Conservation (phyloP, 768 basidiomycete species). For the Boletus vinaceobasis region DNA sequence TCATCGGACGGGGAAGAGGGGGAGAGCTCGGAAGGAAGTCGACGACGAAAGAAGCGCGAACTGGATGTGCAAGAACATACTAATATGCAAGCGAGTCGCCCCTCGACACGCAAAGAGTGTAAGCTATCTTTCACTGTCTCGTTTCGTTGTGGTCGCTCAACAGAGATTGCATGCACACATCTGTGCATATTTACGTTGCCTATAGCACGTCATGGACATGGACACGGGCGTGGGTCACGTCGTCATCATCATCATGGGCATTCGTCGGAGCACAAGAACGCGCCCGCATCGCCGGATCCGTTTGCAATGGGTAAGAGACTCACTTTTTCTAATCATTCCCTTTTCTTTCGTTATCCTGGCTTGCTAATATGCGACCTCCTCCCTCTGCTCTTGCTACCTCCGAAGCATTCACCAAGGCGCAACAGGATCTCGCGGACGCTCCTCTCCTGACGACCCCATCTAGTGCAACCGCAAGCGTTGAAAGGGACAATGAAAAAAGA, state of each 20-base stretch:
- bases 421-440: background rate
- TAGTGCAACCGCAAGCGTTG: background rate
- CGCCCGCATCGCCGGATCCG: slow-evolving; percentile 10
- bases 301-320: slow-evolving; percentile 21
- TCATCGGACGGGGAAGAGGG: slow-evolving; percentile 12
- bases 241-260: slow-evolving; percentile 3
- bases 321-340: background rate
- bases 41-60: slow-evolving; percentile 17
- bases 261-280: slow-evolving; percentile 1
- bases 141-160: background rate
- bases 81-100: background rate
- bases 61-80: slow-evolving; percentile 9
- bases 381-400: background rate
- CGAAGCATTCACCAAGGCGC: slow-evolving; percentile 24
- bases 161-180: background rate
- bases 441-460: background rate
- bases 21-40: slow-evolving; percentile 11
- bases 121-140: background rate
- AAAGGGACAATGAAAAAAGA: background rate
- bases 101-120: slow-evolving; percentile 16
- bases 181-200: background rate
- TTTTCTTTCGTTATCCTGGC: background rate
- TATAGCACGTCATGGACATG: slow-evolving; percentile 5
- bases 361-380: background rate
- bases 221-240: slow-evolving; percentile 2